Conservation (phyloP, 306 rosid genomes). For the Mucuna pruriens region DNA sequence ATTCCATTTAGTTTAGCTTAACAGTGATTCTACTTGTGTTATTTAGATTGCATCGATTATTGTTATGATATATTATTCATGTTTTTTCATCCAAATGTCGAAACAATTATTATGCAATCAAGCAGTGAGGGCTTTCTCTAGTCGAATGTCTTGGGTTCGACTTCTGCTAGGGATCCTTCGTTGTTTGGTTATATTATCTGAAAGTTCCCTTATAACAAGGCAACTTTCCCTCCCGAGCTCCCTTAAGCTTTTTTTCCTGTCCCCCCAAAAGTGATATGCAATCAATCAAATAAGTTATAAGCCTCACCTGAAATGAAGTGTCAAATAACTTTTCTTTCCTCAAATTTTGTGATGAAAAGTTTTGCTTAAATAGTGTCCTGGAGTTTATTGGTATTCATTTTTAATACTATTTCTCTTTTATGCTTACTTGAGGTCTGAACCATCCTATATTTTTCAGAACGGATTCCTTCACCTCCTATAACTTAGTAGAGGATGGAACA, state of each 20-base stretch:
- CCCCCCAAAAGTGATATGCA: not conserved
- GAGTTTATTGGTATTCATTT: slow-evolving; percentile 17
- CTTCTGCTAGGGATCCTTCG: not conserved
- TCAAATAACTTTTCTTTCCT: not conserved
- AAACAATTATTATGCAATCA: not conserved
- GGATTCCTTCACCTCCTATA: slow-evolving; percentile 17
- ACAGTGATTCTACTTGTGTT: not conserved
- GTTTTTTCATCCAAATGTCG: slow-evolving; percentile 1
- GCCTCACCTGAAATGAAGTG: slow-evolving; percentile 18
- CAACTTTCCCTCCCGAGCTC: not conserved
- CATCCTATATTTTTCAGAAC: slow-evolving; percentile 36
- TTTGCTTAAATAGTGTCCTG: not conserved
- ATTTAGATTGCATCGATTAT: not conserved
- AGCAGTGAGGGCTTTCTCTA: not conserved
- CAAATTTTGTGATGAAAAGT: not conserved
- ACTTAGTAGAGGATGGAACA: slow-evolving; percentile 43
- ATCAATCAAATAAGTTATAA: slow-evolving; percentile 8
- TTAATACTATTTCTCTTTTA: not conserved
- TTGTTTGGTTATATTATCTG: slow-evolving; percentile 1
- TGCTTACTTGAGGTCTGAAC: slow-evolving; percentile 34
- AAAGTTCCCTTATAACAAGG: not conserved
- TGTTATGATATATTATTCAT: not conserved
- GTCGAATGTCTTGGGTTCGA: not conserved
- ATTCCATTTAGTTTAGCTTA: not conserved
- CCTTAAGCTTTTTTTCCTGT: not conserved